Conservation (phyloP, 257 asterid species). For the Nicotiana tabacum region DNA sequence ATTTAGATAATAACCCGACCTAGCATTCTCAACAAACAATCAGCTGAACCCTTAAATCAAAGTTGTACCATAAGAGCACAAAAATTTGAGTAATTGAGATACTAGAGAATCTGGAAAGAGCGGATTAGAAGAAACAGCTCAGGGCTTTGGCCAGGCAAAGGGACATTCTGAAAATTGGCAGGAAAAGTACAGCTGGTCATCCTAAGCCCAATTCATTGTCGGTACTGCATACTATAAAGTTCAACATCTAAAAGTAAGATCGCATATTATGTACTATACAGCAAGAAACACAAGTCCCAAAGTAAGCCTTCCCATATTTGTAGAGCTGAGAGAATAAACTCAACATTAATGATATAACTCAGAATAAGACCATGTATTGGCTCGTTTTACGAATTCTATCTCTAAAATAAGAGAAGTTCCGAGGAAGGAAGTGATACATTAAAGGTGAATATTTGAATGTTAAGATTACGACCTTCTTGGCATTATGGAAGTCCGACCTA, state of each 20-base stretch:
- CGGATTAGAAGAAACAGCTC: background rate
- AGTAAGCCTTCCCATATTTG: background rate
- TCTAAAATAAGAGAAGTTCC: background rate
- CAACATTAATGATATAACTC: background rate
- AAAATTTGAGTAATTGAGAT: background rate
- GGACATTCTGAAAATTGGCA: background rate
- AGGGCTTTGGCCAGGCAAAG: background rate
- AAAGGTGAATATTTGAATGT: background rate
- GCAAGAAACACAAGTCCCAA: background rate
- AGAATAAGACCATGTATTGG: background rate
- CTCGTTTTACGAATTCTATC: background rate
- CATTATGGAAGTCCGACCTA: background rate
- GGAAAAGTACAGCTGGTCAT: background rate
- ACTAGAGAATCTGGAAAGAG: background rate
- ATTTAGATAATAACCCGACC: background rate
- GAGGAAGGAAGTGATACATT: background rate
- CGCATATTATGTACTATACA: background rate
- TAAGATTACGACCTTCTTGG: background rate
- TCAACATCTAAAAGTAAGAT: background rate
- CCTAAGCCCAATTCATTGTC: background rate
- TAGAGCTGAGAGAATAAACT: background rate
- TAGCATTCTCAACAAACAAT: background rate
- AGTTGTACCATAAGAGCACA: background rate
- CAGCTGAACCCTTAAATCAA: background rate
- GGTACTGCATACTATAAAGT: background rate